These are phyloP conservation scores for Acacia melanoxylon DNA, from an alignment of 306 rosid species.

Conservation along the genomic window DNA sequence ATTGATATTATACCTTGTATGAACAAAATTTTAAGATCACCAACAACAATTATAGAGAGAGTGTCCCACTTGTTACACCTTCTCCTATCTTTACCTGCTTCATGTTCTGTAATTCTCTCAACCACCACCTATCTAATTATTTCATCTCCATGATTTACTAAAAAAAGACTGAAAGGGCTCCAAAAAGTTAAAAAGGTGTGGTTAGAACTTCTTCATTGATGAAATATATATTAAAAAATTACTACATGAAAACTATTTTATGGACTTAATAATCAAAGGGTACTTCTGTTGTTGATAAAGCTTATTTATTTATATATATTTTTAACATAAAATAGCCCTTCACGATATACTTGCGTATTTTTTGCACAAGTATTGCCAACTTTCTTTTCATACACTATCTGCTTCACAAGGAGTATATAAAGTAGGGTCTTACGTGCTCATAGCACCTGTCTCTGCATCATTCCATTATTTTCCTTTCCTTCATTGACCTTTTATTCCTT, in stretches of 20 bases:
- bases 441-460: conserved; percentile 32
- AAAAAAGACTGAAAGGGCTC: conserved; percentile 36
- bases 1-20: not conserved
- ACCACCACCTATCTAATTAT: conserved; percentile 43
- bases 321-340: not conserved
- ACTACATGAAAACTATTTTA: not conserved
- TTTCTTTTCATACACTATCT: conserved; percentile 20
- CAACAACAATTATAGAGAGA: not conserved
- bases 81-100: conserved; percentile 31
- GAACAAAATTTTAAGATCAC: conserved; percentile 28
- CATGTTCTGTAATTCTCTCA: conserved; percentile 37
- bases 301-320: not conserved
- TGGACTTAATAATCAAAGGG: not conserved
- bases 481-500: conserved; percentile 27
- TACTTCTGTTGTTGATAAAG: not conserved
- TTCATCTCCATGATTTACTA: conserved; percentile 48
- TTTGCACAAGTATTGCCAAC: conserved; percentile 11
- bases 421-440: conserved; percentile 33
- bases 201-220: conserved; percentile 22
- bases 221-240: not conserved
- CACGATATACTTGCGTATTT: not conserved
- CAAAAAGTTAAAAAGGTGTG: conserved; percentile 24
- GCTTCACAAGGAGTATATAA: conserved; percentile 50
- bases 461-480: conserved; percentile 29
- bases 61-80: conserved; percentile 46